Base-by-base conservation (phyloP, 305 asterid genomes). In the Galium porrigens region DNA sequence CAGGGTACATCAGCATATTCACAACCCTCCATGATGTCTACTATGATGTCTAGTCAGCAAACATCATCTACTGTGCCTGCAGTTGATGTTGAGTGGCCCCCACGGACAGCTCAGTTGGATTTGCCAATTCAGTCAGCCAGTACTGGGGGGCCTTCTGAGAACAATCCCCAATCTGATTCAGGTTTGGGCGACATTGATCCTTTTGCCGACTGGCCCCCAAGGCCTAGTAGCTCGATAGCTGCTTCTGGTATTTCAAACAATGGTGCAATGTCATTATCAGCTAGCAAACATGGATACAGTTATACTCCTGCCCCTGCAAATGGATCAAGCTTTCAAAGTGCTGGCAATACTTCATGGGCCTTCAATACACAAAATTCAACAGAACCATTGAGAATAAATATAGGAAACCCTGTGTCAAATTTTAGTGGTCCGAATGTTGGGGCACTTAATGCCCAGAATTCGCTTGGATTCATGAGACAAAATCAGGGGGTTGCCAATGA, bases 81-180 rank as follows among this genome's bases (percentile, higher is more conserved):
- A 29, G 94, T 89, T 72, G 99, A 92, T 76, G 73, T 92, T 15
- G 96, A 92, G 77, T 92, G 99, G 99, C 99, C 97, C 36, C 96
- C 96, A 46, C 81, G 73, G 62, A 79, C 88, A 59, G 77, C 83
- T 27, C 76, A 82, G 29, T 33, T 63, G 53, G 79, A 73, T 52
- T 66, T 46, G 42, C 58, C 82, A 48, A 64, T 78, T 77, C 82
- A 74, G 52, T 70, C 74, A 30, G 83, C 79, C 48, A 74, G 70
- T 72, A 58, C 48, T 33, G 79, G 75, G 58, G 73, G 70, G 60
- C 70, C 63, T 58, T 74, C 68, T 46, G 94, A 79, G 69, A 81
- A 78, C 75, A 86, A 71, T 68, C 72, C 70, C 63, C 18, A 78
- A 32, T 66, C 86, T 46, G 73, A 63, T 70, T 42, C 87, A 46